Conservation (phyloP, 495 filamentous ascomycete genomes). For the Aspergillus nanangensis region DNA sequence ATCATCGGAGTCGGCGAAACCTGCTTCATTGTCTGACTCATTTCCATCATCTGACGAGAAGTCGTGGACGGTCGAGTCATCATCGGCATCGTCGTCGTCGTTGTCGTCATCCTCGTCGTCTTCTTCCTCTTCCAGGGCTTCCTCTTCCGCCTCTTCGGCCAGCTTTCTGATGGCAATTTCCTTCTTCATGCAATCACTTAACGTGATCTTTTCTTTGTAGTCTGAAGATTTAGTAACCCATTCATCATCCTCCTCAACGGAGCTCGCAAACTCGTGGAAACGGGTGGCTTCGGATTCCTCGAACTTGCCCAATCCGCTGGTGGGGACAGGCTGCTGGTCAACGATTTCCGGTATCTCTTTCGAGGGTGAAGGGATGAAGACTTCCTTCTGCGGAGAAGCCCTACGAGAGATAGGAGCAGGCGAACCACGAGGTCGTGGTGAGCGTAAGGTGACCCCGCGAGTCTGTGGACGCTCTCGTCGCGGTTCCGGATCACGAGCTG, state of each 20-base stretch:
- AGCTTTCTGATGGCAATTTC: slow-evolving; percentile 84
- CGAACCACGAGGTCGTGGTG: slow-evolving; percentile 38
- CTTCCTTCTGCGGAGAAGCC: slow-evolving; percentile 26
- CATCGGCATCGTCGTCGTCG: slow-evolving; percentile 50
- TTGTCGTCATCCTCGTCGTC: slow-evolving; percentile 58
- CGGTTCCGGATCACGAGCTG: slow-evolving; percentile 36
- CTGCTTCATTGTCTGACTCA: slow-evolving; percentile 93
- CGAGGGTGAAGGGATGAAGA: slow-evolving; percentile 2
- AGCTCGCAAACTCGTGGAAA: slow-evolving; percentile 92
- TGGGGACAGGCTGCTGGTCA: slow-evolving; percentile 25
- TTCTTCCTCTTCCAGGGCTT: slow-evolving; percentile 69
- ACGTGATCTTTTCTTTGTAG: slow-evolving; percentile 65
- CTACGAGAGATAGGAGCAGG: slow-evolving; percentile 49
- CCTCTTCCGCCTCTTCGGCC: slow-evolving; percentile 87
- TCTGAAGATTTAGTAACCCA: slow-evolving; percentile 70
- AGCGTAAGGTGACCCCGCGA: slow-evolving; percentile 24
- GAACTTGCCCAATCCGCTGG: slow-evolving; percentile 50
- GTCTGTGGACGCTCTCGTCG: slow-evolving; percentile 27
- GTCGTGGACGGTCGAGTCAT: slow-evolving; percentile 62
- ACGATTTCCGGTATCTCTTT: slow-evolving; percentile 5
- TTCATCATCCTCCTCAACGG: slow-evolving; percentile 73
- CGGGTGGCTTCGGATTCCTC: slow-evolving; percentile 63
- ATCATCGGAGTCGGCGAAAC: slow-evolving; percentile 86
- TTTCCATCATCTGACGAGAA: slow-evolving; percentile 60
- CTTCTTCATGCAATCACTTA: slow-evolving; percentile 85